These are phyloP conservation scores for Amoebophrya sp. DNA, from an alignment of 169 alveolate species.

Conservation along the genomic window DNA sequence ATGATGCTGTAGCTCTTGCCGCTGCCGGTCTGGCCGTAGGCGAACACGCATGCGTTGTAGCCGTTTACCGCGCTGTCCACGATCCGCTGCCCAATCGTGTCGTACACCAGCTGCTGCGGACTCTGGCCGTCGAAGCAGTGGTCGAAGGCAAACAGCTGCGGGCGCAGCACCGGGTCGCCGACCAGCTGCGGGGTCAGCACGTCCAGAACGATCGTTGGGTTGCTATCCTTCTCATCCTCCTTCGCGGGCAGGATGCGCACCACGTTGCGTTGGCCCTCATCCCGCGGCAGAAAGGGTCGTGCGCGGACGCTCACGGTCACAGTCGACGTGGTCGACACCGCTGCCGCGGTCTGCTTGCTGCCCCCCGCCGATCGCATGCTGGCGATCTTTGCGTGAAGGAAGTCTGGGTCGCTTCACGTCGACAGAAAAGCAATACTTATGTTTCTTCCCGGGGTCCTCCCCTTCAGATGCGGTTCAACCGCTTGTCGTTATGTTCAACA, in stretches of 20 bases:
- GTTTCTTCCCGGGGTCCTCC: too few species aligned
- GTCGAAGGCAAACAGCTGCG: background rate
- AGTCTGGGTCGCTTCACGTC: too few species aligned
- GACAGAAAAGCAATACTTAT: too few species aligned
- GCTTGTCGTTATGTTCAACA: too few species aligned
- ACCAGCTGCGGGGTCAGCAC: background rate
- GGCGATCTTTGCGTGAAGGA: too few species aligned
- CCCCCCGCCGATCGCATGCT: too few species aligned
- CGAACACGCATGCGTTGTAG: background rate
- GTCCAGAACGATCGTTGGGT: background rate
- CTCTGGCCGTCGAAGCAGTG: constrained; percentile 5
- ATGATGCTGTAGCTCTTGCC: background rate
- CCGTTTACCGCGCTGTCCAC: constrained; percentile 2
- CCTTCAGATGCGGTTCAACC: too few species aligned
- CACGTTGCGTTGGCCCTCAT: background rate
- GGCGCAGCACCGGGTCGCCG: background rate
- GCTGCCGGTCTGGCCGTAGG: constrained; percentile 29
- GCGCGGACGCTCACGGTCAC: background rate
- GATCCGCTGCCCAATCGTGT: background rate
- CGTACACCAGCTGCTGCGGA: background rate
- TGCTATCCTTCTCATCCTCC: background rate
- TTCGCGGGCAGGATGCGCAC: background rate
- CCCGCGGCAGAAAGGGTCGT: background rate
- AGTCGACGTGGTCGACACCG: background rate
- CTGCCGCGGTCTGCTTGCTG: too few species aligned